Evolutionary conservation across 371 early-diverging fungal genomes (phyloP), one percentile per base, ranked within the genome.

Genomic region (Rhizomucor miehei): DNA sequence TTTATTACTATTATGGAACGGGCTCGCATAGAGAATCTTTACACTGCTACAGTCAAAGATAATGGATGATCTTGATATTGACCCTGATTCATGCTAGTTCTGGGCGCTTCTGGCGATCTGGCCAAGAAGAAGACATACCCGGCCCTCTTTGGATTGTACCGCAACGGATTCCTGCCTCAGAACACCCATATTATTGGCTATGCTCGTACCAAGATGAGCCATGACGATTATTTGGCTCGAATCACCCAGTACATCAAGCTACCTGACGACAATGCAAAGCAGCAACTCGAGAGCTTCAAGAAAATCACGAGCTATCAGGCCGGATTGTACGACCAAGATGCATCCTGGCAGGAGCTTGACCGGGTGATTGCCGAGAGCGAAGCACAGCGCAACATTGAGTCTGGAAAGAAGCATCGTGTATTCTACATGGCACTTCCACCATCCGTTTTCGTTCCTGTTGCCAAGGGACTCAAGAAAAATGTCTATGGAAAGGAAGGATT

Each of bases 81-180:
- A 24, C 20, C 9, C 20, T 6, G 19, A 49, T 37, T 3, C 35
- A 11, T 20, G 1, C 11, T 73, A 79, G 93, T 93, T 13, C 79
- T 93, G 44, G 93, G 93, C 49, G 93, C 93, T 16, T 91, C 92
- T 16, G 93, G 95, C 45, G 96, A 95, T 60, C 79, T 95, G 59
- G 96, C 94, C 54, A 94, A 92, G 81, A 94, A 94, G 66, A 99
- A 99, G 84, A 94, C 99, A n/a, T 97, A 94, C 66, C 98, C 98
- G 17, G 94, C 98, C 8, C 84, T 96, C 24, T 99, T 87, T 66
- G 89, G 86, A 47, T 84, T 93, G 44, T 94, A 73, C 67, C 79
- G 74, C 38, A 80, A 87, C 60, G 76, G 79, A 6, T 89, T 88
- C 65, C 78, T 95, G 19, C 90, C 92, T 4, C 67, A 77, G 12